Conservation (phyloP, 129 eudicot genomes). For the Tanacetum coccineum region DNA sequence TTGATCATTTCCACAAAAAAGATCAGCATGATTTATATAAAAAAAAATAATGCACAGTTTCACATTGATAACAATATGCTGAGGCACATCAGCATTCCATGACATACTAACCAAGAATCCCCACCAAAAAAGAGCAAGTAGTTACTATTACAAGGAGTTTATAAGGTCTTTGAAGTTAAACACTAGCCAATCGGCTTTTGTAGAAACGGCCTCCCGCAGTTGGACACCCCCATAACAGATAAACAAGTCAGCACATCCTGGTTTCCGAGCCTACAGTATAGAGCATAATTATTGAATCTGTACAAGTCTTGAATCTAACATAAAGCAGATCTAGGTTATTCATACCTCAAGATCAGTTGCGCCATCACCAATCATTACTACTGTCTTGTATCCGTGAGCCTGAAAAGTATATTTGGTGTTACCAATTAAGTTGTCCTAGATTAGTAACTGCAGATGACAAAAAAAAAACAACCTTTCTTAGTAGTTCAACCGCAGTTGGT, state of each 20-base stretch:
- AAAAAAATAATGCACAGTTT: constrained; percentile 3
- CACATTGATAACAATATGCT: constrained; percentile 5
- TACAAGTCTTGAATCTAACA: too few relatives aligned
- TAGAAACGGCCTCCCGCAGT: constrained; percentile 68
- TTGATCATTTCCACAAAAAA: constrained; percentile 4
- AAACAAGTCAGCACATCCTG: constrained; percentile 90
- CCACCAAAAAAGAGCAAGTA: constrained; percentile 8
- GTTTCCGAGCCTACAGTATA: constrained; percentile 59
- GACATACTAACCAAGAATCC: constrained; percentile 2
- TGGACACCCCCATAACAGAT: constrained; percentile 92
- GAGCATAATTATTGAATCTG: too few relatives aligned
- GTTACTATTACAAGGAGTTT: constrained; percentile 49
- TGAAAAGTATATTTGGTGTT: constrained; percentile 33
- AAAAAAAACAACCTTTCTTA: constrained; percentile 68
- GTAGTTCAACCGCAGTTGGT: constrained; percentile 72
- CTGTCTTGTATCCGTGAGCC: constrained; percentile 69
- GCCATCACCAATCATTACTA: constrained; percentile 97
- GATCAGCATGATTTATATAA: not conserved
- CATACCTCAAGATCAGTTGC: constrained; percentile 99
- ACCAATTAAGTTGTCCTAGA: not conserved
- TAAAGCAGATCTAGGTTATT: not conserved
- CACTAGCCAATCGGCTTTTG: constrained; percentile 89
- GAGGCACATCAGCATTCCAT: not conserved
- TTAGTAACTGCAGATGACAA: not conserved
- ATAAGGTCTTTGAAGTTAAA: constrained; percentile 69